Conservation (phyloP, 805 yeast species). For the Kazachstania kunashirensis region DNA sequence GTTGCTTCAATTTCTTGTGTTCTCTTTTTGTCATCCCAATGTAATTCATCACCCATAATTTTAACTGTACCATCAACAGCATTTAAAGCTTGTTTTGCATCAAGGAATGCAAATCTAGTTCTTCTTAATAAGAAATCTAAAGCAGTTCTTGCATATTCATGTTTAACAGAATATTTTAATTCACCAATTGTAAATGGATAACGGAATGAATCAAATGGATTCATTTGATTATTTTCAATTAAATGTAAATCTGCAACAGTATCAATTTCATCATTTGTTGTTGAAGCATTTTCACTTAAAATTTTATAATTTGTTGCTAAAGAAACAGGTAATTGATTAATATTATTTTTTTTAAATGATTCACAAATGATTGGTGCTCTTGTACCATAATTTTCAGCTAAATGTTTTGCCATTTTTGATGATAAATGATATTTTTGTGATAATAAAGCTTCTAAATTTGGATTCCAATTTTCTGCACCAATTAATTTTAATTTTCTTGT, state of each 20-base stretch:
- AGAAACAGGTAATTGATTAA: constrained; percentile 56
- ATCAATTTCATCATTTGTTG: neutral
- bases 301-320: constrained; percentile 37
- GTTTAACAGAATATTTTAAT: constrained; percentile 64
- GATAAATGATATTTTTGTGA: constrained; percentile 70
- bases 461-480: constrained; percentile 77
- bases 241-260: constrained; percentile 3
- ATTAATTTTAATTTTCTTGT: constrained; percentile 44
- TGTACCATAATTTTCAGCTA: constrained; percentile 81
- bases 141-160: constrained; percentile 84
- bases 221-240: constrained; percentile 2
- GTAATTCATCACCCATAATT: constrained; percentile 69
- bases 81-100: constrained; percentile 69
- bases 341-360: constrained; percentile 38
- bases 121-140: constrained; percentile 87
- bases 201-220: constrained; percentile 37
- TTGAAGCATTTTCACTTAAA: constrained; percentile 6
- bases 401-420: constrained; percentile 64
- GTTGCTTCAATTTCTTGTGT: constrained; percentile 42
- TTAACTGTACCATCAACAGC: constrained; percentile 81
- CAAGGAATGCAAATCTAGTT: constrained; percentile 84
- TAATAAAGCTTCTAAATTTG: constrained; percentile 64
- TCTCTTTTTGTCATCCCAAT: constrained; percentile 59
- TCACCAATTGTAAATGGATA: constrained; percentile 90
- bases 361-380: constrained; percentile 74